These are phyloP conservation scores for Trichoderma citrinoviride DNA, from an alignment of 2,329 filamentous ascomycete genomes.

Conservation along the genomic window DNA sequence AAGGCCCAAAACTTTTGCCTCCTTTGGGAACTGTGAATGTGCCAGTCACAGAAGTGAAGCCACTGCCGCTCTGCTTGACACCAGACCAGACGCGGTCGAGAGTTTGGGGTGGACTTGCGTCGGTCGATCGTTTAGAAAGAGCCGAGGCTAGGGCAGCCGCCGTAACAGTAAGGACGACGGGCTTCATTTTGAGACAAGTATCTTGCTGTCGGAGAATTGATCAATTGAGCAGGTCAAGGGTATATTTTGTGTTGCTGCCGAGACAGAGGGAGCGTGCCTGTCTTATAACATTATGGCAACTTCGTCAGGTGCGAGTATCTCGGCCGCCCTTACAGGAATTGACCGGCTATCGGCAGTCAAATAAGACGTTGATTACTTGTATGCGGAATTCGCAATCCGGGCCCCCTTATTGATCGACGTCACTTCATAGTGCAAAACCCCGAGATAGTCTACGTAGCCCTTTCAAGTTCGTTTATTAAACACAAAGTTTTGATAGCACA, in stretches of 20 bases:
- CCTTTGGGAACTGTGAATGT: slow-evolving; percentile 33
- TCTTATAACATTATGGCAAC: background rate
- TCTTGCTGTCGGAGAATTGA: background rate
- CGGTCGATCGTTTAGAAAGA: background rate
- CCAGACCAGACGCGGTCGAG: slow-evolving; percentile 29
- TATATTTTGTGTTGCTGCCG: background rate
- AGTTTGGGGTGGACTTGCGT: background rate
- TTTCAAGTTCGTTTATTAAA: background rate
- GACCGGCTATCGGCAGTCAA: background rate
- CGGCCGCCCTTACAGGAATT: background rate
- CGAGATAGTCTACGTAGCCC: background rate
- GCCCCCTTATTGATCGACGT: background rate
- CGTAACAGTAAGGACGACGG: background rate
- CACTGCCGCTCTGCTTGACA: slow-evolving; percentile 30
- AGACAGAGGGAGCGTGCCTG: background rate
- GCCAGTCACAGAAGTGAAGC: slow-evolving; percentile 31
- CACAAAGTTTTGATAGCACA: background rate
- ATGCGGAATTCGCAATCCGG: background rate
- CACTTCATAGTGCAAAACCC: background rate
- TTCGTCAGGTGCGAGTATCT: background rate
- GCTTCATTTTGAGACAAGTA: background rate
- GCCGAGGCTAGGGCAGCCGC: background rate
- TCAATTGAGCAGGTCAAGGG: background rate
- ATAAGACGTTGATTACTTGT: background rate
- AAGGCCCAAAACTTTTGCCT: slow-evolving; percentile 22